Base-by-base conservation (phyloP, 2,329 filamentous ascomycete species). In the Onygena corvina region DNA sequence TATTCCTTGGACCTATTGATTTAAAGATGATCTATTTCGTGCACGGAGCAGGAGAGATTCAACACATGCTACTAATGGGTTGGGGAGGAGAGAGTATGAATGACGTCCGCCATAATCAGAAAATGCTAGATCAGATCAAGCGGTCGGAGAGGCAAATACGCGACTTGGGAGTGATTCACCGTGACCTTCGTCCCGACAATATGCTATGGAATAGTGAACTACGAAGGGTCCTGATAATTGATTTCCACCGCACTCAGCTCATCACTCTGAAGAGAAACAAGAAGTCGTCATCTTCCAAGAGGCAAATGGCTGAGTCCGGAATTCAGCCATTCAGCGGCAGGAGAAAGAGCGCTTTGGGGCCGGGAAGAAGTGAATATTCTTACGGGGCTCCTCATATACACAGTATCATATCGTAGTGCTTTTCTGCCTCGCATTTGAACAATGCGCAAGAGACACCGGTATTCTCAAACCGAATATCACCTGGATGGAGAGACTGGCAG, bases 1-100 rank as follows among this genome's bases (percentile, higher is more conserved):
- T 64, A 0, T 64, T 60, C 47, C 57, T 60, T n/a, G 55, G 59
- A 9, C 23, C 52, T 3, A 59, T 63, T 34, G 48, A 62, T 40
- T 29, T 62, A 50, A 48, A 38, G 2, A 47, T 53, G 27, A 51
- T 54, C 16, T 62, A 61, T 35, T 63, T 63, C 44, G 54, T 62
- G 4, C 50, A 63, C 49, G 55, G 59, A 1, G 56, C 55, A 42
- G 55, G 58, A 18, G 12, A n/a, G 6, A 34, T 47, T 12, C 34
- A 42, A 7, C 45, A 46, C 31, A 53, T 53, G 48, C 29, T 50
- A 2, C 47, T 53, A 14, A 46, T 53, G 45, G 42, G 33, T 9
- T 53, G 40, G 40, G 51, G 23, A 7, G 51, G 51, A 4, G 5
- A 36, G 33, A 14, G 5, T 4, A n/a, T 18, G 12, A 14, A 5